Percentiles rank a stretch among this genome's conserved stretches.
phyloP scores from a whole-genome alignment of 805 yeast species.

The Metschnikowia picachoensis region DNA sequence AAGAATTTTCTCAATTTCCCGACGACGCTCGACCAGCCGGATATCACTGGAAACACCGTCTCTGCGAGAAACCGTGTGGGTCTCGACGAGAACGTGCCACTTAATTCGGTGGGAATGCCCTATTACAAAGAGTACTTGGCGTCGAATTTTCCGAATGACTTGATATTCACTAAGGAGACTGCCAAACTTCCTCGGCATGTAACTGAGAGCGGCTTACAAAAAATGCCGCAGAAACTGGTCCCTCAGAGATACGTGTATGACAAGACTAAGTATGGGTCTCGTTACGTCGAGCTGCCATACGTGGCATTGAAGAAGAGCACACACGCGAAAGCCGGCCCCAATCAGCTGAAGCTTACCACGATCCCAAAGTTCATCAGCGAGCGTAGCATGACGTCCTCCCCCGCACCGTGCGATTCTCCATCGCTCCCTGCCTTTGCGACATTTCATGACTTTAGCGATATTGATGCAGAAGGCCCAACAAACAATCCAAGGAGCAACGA shows the following conservation, averaged over 20 bases:
- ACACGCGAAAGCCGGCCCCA: constrained; percentile 11
- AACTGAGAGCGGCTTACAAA: constrained; percentile 31
- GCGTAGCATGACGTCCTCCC: constrained; percentile 18
- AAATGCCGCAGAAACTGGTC: background rate
- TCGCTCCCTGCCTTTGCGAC: constrained; percentile 6
- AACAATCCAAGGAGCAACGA: constrained; percentile 5
- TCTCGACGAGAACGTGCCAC: constrained; percentile 48
- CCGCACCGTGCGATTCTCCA: constrained; percentile 13
- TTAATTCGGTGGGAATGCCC: constrained; percentile 80
- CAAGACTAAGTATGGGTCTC: constrained; percentile 50
- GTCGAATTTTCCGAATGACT: constrained; percentile 74
- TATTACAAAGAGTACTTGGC: constrained; percentile 72
- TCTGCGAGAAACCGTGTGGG: constrained; percentile 24
- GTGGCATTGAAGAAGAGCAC: constrained; percentile 27
- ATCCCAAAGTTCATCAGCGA: constrained; percentile 64
- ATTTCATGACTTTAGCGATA: constrained; percentile 10
- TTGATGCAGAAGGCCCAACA: constrained; percentile 11
- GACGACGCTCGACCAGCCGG: constrained; percentile 51
- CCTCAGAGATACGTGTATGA: constrained; percentile 43
- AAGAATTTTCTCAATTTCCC: constrained; percentile 38
- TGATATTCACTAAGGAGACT: constrained; percentile 52
- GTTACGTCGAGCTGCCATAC: constrained; percentile 47
- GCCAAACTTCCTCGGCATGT: constrained; percentile 58
- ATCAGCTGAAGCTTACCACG: constrained; percentile 11
- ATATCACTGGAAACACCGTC: constrained; percentile 25